Evolutionary conservation across 2,329 filamentous ascomycete species (phyloP).

Genomic region (Pyrenophora graminea): DNA sequence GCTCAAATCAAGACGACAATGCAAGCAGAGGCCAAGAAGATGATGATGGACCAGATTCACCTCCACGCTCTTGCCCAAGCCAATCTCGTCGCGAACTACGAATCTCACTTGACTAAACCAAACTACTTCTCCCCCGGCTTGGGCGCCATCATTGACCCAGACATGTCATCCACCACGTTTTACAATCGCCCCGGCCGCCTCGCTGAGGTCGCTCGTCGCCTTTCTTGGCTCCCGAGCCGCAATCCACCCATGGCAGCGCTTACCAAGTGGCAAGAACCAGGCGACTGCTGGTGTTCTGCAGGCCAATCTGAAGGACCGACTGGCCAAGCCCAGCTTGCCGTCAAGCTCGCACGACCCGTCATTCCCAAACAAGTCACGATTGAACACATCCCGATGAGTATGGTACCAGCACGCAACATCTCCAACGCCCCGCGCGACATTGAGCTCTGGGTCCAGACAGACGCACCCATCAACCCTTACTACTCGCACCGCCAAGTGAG

Average conservation of each 20-base stretch:
- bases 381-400: conserved; percentile 51
- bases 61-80: conserved; percentile 38
- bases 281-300: conserved; percentile 84
- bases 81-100: conserved; percentile 39
- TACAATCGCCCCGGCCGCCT: conserved; percentile 17
- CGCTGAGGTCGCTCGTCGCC: conserved; percentile 4
- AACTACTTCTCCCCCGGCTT: conserved; percentile 74
- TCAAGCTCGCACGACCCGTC: conserved; percentile 50
- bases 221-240: conserved; percentile 30
- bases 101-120: conserved; percentile 50
- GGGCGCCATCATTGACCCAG: conserved; percentile 67
- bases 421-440: conserved; percentile 48
- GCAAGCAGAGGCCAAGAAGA: conserved; percentile 34
- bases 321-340: conserved; percentile 66
- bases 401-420: conserved; percentile 45
- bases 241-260: conserved; percentile 62
- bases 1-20: conserved; percentile 23
- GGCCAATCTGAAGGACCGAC: conserved; percentile 49
- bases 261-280: conserved; percentile 72
- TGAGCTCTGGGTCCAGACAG: conserved; percentile 52
- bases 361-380: conserved; percentile 49
- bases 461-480: conserved; percentile 27
- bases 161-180: conserved; percentile 61
- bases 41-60: conserved; percentile 38
- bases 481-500: conserved; percentile 22